Base-by-base conservation (phyloP, 2,329 filamentous ascomycete species). In the Arthrinium puccinioides region DNA sequence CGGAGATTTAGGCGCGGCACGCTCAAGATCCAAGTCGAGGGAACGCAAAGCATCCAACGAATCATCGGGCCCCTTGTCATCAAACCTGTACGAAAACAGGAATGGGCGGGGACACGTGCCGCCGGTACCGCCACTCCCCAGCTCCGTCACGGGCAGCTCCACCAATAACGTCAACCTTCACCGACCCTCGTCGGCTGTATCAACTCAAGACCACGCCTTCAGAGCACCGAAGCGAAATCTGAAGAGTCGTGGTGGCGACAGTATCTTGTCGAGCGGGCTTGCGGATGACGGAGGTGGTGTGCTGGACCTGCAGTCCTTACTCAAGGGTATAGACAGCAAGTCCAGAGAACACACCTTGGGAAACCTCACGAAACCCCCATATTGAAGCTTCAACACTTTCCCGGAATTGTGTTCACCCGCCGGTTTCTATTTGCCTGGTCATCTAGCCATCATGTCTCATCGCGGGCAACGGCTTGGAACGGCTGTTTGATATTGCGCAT, bases 81-180 rank as follows among this genome's bases (percentile, higher is more conserved):
- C 52, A 3, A n/a, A n/a, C n/a, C n/a, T n/a, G n/a, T n/a, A n/a
- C n/a, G n/a, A n/a, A n/a, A n/a, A n/a, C n/a, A n/a, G n/a, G n/a
- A n/a, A n/a, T n/a, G n/a, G n/a, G n/a, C n/a, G n/a, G n/a, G n/a
- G n/a, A n/a, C 49, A 56, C 30, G 70, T 77, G 7, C 74, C 74
- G 4, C 74, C 74, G 0, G 74, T 79, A 10, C 74, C 74, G 6
- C 72, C 72, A 2, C 53, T 79, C 44, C 74, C 73, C 14, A 55
- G 46, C 3, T 50, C 51, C 2, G 45, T 55, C 16, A 37, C 44
- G 9, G 53, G 50, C 11, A 51, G 45, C 35, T 44, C 47, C 13
- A 40, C 43, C 24, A 41, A 48, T 15, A 42, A 41, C 11, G 43
- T 45, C 21, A 38, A 32, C n/a, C 46, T 35, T 44, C 50, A 15